phyloP scores from a whole-genome alignment of 208 protist genomes.

The Vickermania spadyakhi region DNA sequence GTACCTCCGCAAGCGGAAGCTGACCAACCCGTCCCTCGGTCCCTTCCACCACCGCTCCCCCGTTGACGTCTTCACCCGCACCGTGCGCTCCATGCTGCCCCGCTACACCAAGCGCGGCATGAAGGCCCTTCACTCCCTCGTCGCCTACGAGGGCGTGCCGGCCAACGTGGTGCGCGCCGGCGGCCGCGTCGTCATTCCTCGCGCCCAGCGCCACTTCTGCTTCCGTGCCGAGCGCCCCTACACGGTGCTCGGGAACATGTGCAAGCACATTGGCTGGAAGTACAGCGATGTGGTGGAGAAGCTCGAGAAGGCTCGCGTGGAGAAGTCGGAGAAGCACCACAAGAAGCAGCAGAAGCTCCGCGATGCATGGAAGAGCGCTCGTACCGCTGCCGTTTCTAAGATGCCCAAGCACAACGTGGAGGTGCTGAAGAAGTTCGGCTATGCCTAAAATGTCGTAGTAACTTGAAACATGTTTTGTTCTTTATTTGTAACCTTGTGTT shows the following conservation, averaged over 20 bases:
- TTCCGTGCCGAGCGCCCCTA: constrained; percentile 70
- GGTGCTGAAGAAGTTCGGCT: constrained; percentile 87
- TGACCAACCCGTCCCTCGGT: constrained; percentile 97
- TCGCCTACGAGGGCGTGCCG: constrained; percentile 79
- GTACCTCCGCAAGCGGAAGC: constrained; percentile 94
- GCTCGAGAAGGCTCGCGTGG: constrained; percentile 62
- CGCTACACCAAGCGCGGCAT: constrained; percentile 85
- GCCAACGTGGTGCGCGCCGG: constrained; percentile 55
- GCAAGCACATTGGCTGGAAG: constrained; percentile 86
- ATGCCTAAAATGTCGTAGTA: constrained; percentile 34
- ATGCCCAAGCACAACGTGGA: constrained; percentile 80
- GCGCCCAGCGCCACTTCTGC: constrained; percentile 65
- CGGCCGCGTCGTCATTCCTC: constrained; percentile 58
- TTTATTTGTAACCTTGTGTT: too few species aligned
- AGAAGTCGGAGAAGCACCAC: constrained; percentile 60
- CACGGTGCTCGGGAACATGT: constrained; percentile 82
- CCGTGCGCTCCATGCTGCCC: constrained; percentile 98
- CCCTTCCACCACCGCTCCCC: constrained; percentile 98
- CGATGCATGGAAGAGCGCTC: constrained; percentile 52
- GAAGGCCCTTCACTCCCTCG: constrained; percentile 55
- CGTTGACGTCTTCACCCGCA: constrained; percentile 92
- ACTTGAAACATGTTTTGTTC: not conserved
- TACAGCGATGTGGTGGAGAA: constrained; percentile 76
- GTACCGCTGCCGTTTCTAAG: constrained; percentile 66
- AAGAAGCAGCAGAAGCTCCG: constrained; percentile 62